These are phyloP conservation scores for Protomyces pachydermus DNA, from an alignment of 1,139 yeast species.

Conservation along the genomic window DNA sequence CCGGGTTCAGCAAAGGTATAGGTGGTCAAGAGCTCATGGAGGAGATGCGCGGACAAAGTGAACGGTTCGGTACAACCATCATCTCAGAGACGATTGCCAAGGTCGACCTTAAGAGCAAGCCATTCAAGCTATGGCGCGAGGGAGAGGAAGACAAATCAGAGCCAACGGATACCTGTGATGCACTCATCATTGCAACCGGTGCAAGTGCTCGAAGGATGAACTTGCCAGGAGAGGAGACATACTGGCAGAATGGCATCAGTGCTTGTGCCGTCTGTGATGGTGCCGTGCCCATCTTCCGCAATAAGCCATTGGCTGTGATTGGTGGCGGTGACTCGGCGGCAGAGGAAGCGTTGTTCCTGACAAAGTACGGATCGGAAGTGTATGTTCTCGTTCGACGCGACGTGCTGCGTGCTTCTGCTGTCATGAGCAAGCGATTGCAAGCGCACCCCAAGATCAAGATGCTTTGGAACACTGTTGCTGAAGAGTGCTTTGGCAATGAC, in stretches of 20 bases:
- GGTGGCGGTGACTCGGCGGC: conserved; percentile 99
- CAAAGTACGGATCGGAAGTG: conserved; percentile 95
- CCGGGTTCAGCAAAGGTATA: conserved; percentile 96
- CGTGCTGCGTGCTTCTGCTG: conserved; percentile 84
- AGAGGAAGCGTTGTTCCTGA: conserved; percentile 93
- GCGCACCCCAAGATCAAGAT: conserved; percentile 84
- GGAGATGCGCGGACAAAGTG: conserved; percentile 82
- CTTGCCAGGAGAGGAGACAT: conserved; percentile 91
- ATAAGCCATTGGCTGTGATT: conserved; percentile 91
- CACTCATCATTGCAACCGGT: conserved; percentile 91
- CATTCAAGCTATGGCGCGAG: conserved; percentile 96
- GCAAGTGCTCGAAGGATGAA: conserved; percentile 93
- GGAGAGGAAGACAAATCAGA: conserved; percentile 48
- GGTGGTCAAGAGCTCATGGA: conserved; percentile 87
- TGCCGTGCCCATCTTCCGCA: conserved; percentile 96
- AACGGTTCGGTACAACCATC: conserved; percentile 82
- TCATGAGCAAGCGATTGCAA: conserved; percentile 90
- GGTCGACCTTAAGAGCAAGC: conserved; percentile 77
- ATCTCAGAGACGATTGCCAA: conserved; percentile 91
- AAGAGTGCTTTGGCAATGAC: conserved; percentile 71
- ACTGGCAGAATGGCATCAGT: conserved; percentile 98
- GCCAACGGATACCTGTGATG: conserved; percentile 87
- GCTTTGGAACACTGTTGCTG: conserved; percentile 76
- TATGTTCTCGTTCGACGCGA: conserved; percentile 90
- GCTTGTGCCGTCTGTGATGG: conserved; percentile 99